Evolutionary conservation across 2,329 filamentous ascomycete species (phyloP).

Genomic region (Incumbomyces delicatus): DNA sequence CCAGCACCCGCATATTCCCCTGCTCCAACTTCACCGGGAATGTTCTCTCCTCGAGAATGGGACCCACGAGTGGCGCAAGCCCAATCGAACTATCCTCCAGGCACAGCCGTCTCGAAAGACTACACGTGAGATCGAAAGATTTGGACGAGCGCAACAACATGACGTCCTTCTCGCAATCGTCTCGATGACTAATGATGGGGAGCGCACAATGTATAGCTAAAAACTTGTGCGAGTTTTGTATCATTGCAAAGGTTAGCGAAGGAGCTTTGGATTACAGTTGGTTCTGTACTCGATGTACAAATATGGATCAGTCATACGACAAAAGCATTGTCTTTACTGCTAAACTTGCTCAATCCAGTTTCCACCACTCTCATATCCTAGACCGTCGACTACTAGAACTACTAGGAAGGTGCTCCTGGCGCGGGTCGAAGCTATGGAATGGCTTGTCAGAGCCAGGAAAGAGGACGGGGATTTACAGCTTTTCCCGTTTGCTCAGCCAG

Average conservation of each 20-base stretch:
- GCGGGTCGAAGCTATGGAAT: too few relatives aligned
- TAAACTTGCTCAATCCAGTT: too few relatives aligned
- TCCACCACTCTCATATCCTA: too few relatives aligned
- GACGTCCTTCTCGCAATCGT: not conserved
- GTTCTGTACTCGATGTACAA: not conserved
- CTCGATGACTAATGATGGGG: not conserved
- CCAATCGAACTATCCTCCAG: constrained; percentile 3
- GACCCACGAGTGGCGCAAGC: constrained; percentile 16
- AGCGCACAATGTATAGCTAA: constrained; percentile 1
- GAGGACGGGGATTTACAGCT: too few relatives aligned
- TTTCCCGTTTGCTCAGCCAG: too few relatives aligned
- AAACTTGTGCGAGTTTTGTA: not conserved
- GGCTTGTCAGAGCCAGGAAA: too few relatives aligned
- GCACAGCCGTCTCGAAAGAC: constrained; percentile 7
- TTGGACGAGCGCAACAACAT: too few relatives aligned
- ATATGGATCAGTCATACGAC: not conserved
- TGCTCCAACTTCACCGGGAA: not conserved
- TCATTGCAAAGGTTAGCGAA: not conserved
- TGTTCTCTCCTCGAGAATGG: constrained; percentile 23
- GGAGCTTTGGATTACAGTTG: not conserved
- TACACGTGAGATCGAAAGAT: constrained; percentile 7
- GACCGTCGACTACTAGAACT: too few relatives aligned
- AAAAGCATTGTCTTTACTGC: not conserved
- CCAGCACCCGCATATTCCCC: constrained; percentile 38
- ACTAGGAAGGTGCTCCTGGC: too few relatives aligned